These are phyloP conservation scores for Boletus tomentosulus DNA, from an alignment of 768 basidiomycete species.

Conservation along the genomic window DNA sequence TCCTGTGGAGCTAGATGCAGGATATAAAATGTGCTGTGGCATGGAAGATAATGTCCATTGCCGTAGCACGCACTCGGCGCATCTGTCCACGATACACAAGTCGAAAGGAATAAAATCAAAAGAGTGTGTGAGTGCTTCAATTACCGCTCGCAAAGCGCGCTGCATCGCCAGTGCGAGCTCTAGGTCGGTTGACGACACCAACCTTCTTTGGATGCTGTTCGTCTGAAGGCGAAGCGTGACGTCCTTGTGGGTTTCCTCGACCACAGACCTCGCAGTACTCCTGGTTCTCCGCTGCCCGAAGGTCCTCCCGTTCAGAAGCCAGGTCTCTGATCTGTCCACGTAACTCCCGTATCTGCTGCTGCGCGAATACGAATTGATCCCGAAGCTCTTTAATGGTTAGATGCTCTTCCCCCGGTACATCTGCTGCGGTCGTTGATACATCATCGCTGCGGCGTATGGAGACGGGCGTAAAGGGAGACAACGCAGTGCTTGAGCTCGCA, in stretches of 20 bases:
- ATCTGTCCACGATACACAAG: slow-evolving; percentile 16
- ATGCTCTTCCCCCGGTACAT: slow-evolving; percentile 39
- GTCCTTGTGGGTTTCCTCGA: slow-evolving; percentile 35
- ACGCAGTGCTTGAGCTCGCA: slow-evolving; percentile 35
- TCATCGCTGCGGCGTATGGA: slow-evolving; percentile 34
- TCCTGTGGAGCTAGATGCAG: slow-evolving; percentile 8
- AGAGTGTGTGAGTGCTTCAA: slow-evolving; percentile 13
- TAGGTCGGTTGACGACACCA: slow-evolving; percentile 57
- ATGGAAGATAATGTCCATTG: slow-evolving; percentile 8
- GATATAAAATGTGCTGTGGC: slow-evolving; percentile 10
- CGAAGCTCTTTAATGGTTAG: slow-evolving; percentile 50
- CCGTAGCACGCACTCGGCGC: slow-evolving; percentile 6
- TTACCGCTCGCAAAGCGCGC: slow-evolving; percentile 55
- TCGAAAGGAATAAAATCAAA: slow-evolving; percentile 11
- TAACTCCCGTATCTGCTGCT: slow-evolving; percentile 70
- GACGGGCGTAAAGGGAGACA: slow-evolving; percentile 48
- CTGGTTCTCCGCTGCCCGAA: slow-evolving; percentile 41
- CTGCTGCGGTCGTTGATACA: slow-evolving; percentile 19
- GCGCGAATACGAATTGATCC: slow-evolving; percentile 58
- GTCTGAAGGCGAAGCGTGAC: slow-evolving; percentile 8
- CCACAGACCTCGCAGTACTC: slow-evolving; percentile 61
- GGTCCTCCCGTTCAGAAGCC: slow-evolving; percentile 60
- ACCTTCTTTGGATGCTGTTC: slow-evolving; percentile 23
- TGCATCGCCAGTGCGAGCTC: slow-evolving; percentile 62
- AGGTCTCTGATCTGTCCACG: slow-evolving; percentile 70